phyloP scores from a whole-genome alignment of 164 flowering plant species.

The Paratinospora sagittata region DNA sequence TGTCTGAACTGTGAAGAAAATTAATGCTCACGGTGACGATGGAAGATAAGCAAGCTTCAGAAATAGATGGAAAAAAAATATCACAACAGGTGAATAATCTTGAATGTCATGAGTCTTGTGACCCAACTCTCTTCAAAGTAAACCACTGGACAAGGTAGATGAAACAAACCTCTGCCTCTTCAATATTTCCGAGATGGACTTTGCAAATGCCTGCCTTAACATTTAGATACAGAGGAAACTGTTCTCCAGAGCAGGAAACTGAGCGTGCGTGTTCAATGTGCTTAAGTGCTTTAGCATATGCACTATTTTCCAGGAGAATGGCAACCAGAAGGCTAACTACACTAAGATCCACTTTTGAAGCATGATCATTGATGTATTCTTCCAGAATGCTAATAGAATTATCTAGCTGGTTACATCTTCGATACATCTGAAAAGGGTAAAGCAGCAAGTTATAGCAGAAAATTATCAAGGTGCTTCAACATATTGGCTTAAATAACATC shows the following conservation, averaged over 20 bases:
- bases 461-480: background rate
- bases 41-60: background rate
- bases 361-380: conserved; percentile 41
- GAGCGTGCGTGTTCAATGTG: conserved; percentile 50
- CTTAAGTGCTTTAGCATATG: conserved; percentile 47
- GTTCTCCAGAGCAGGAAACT: conserved; percentile 22
- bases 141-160: background rate
- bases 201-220: conserved; percentile 73
- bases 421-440: conserved; percentile 35
- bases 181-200: conserved; percentile 55
- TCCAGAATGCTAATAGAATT: conserved; percentile 49
- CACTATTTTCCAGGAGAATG: conserved; percentile 44
- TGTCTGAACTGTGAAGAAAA: no score
- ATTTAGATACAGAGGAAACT: conserved; percentile 42
- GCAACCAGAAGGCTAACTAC: conserved; percentile 52
- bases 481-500: background rate
- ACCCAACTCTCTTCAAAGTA: background rate
- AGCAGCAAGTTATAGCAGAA: background rate
- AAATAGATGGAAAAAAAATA: background rate
- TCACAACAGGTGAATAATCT: background rate
- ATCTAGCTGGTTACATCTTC: conserved; percentile 53
- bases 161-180: conserved; percentile 63
- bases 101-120: background rate
- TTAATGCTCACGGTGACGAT: no score
- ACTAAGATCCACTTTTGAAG: conserved; percentile 37